phyloP scores from a whole-genome alignment of 495 filamentous ascomycete species.

The Cladorrhinum samala region DNA sequence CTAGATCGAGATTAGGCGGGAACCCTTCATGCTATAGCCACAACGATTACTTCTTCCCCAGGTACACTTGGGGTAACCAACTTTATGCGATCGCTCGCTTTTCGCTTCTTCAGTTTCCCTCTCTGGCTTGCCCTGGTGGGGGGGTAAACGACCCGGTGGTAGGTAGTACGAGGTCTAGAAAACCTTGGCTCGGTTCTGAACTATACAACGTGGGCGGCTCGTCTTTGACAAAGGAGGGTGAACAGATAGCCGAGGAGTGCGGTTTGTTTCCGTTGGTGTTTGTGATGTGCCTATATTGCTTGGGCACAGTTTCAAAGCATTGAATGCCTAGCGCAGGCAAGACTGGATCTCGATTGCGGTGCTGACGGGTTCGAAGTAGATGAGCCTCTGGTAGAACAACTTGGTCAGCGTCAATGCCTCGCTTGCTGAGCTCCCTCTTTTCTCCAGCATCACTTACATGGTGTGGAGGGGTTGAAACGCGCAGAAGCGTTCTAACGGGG shows the following conservation, averaged over 20 bases:
- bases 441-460: slow-evolving; percentile 23
- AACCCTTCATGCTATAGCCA: slow-evolving; percentile 38
- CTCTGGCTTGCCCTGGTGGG: slow-evolving; percentile 15
- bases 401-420: slow-evolving; percentile 29
- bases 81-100: slow-evolving; percentile 14
- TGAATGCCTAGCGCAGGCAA: too few relatives aligned
- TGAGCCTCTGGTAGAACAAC: slow-evolving; percentile 14
- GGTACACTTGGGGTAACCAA: slow-evolving; percentile 10
- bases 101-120: slow-evolving; percentile 1
- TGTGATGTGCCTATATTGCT: too few relatives aligned
- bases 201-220: not conserved
- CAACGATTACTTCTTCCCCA: slow-evolving; percentile 21
- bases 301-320: too few relatives aligned
- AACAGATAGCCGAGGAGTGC: too few relatives aligned
- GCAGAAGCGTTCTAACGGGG: slow-evolving; percentile 3
- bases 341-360: not conserved
- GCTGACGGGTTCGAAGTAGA: slow-evolving; percentile 18
- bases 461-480: slow-evolving; percentile 21
- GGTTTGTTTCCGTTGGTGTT: too few relatives aligned
- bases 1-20: slow-evolving; percentile 35
- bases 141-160: slow-evolving; percentile 1
- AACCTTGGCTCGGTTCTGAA: not conserved
- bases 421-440: not conserved
- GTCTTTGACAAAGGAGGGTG: too few relatives aligned
- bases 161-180: not conserved